These are phyloP conservation scores for Coelastrella sp. DNA, from an alignment of 139 green algal genomes.

Conservation along the genomic window DNA sequence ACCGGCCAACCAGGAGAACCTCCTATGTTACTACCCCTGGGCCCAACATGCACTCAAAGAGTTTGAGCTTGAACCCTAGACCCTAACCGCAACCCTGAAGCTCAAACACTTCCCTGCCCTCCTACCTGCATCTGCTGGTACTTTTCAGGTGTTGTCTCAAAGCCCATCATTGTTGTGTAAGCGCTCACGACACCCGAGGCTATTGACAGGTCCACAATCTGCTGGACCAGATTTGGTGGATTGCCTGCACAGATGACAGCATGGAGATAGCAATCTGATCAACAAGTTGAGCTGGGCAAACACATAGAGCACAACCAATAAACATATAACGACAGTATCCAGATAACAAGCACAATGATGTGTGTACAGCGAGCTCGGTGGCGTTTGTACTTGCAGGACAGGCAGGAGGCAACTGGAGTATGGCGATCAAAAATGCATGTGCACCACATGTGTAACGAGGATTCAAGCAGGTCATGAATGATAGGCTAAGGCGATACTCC, in stretches of 20 bases:
- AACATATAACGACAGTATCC: too few species aligned
- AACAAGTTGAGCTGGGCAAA: background rate
- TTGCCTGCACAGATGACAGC: background rate
- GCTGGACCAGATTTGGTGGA: conserved; percentile 21
- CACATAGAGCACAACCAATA: too few species aligned
- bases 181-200: conserved; percentile 57
- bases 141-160: conserved; percentile 65
- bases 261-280: background rate
- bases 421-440: too few species aligned
- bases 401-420: too few species aligned
- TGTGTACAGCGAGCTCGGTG: too few species aligned
- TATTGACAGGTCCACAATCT: conserved; percentile 59
- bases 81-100: too few species aligned
- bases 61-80: background rate
- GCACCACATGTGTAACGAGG: too few species aligned
- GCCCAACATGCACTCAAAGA: background rate
- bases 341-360: too few species aligned
- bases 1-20: background rate
- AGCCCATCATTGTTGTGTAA: conserved; percentile 69
- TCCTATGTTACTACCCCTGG: background rate
- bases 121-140: conserved; percentile 54
- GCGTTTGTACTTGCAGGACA: too few species aligned
- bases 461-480: too few species aligned
- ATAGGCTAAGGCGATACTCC: too few species aligned
- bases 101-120: too few species aligned